Evolutionary conservation across 2,329 filamentous ascomycete species (phyloP).

Genomic region (Ampelomyces quisqualis): DNA sequence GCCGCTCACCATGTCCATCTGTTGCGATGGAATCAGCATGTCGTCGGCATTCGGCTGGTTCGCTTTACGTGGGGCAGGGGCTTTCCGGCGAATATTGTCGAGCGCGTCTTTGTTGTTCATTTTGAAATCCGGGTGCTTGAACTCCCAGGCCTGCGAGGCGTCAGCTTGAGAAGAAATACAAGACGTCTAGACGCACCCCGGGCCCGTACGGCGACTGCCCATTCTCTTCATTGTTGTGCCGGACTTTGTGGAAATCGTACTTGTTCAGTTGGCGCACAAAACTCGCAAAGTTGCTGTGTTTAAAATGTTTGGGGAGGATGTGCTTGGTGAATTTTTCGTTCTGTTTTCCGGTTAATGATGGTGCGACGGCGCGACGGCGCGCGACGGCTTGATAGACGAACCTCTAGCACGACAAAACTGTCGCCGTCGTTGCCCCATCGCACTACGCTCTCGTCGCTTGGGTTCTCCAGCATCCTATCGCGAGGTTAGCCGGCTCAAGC

Average conservation of each 20-base stretch:
- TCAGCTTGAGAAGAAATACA: constrained; percentile 14
- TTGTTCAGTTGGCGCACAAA: constrained; percentile 96
- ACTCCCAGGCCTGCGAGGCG: constrained; percentile 75
- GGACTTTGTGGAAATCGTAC: constrained; percentile 97
- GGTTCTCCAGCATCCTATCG: constrained; percentile 90
- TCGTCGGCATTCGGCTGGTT: constrained; percentile 58
- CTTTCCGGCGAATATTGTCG: constrained; percentile 94
- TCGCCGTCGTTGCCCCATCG: constrained; percentile 94
- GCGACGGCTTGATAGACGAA: constrained; percentile 46
- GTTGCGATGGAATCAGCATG: constrained; percentile 75
- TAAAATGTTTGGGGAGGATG: constrained; percentile 97
- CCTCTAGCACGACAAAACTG: constrained; percentile 96
- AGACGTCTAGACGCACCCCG: constrained; percentile 56
- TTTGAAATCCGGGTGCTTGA: constrained; percentile 95
- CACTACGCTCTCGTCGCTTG: constrained; percentile 86
- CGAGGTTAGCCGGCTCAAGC: constrained; percentile 26
- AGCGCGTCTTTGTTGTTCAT: constrained; percentile 94
- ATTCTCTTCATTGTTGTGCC: constrained; percentile 84
- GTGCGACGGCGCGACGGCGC: background rate
- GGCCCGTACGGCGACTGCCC: constrained; percentile 78
- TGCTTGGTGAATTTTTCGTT: constrained; percentile 98
- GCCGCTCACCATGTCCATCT: constrained; percentile 84
- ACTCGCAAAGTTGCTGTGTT: constrained; percentile 97
- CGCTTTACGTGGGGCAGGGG: constrained; percentile 81
- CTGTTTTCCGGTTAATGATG: constrained; percentile 52